Evolutionary conservation across 495 filamentous ascomycete species (phyloP), one percentile per base, ranked within the genome.

Genomic region (Articulospora tetracladia): DNA sequence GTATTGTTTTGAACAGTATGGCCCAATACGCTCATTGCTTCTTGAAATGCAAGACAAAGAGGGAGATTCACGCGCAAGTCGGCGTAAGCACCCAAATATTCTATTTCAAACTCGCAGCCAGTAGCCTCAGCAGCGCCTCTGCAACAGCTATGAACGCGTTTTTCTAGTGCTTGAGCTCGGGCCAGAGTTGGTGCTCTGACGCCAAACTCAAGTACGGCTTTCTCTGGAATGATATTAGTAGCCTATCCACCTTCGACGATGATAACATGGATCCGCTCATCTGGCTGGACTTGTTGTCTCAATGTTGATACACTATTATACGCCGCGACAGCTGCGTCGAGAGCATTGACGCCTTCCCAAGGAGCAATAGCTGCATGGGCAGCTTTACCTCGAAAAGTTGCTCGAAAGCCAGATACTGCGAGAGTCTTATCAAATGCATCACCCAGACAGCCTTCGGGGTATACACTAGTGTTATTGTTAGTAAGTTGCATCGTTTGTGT

Each of bases 331-430:
- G 30, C 30, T 12, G 52, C 52, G 20, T 55, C 52, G 8, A 15
- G 36, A n/a, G 52, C 52, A 39, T 55, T 55, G 26, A 32, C 19
- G 2, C 52, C 52, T 4, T 32, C 24, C 13, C n/a, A 55, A 13
- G 55, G 55, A n/a, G 34, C 25, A 25, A 24, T 22, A n/a, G 19
- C 23, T n/a, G 55, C 55, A 30, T 57, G 55, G 1, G 55, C 30
- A 47, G 19, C 4, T 25, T 57, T 46, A 7, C 55, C 55, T 2
- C 4, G 22, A 32, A 46, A 57, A n/a, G 25, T n/a, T n/a, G 24
- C 32, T 12, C 20, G n/a, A 17, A 32, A 55, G n/a, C 32, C 20
- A 10, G 19, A 13, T 4, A 11, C 20, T 23, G 53, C 51, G 8
- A 54, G 27, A 8, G 27, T 28, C n/a, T 34, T 34, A 15, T 34